phyloP scores from a whole-genome alignment of 2,329 filamentous ascomycete genomes.

The Chaetomium sp. region DNA sequence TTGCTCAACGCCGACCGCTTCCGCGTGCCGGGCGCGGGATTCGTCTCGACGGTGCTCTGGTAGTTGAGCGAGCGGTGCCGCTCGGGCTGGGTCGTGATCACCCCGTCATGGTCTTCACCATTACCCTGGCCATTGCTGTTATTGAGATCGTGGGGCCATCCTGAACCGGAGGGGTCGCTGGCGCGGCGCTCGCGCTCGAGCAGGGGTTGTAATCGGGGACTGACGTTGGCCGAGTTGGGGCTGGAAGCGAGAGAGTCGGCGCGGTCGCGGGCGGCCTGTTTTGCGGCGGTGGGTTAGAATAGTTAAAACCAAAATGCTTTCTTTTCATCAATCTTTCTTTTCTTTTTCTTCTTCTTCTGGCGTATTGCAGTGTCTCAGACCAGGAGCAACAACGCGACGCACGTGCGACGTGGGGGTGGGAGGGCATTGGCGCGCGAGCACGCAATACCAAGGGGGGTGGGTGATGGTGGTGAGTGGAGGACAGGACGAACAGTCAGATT shows the following conservation, averaged over 20 bases:
- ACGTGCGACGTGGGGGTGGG: constrained; percentile 3
- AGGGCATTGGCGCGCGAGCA: neutral
- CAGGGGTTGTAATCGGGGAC: constrained; percentile 20
- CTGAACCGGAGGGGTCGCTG: constrained; percentile 11
- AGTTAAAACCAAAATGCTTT: neutral
- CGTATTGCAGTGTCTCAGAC: no score
- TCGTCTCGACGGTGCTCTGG: constrained; percentile 18
- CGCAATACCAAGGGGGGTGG: neutral
- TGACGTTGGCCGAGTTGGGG: constrained; percentile 8
- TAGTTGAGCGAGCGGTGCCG: constrained; percentile 22
- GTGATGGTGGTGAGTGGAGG: neutral
- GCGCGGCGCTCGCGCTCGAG: constrained; percentile 12
- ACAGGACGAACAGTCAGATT: constrained; percentile 20
- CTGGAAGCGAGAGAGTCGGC: constrained; percentile 22
- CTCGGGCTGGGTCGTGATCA: constrained; percentile 20
- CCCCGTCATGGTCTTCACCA: constrained; percentile 3
- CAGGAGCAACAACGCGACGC: neutral
- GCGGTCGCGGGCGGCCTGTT: constrained; percentile 26
- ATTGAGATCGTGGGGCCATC: constrained; percentile 13
- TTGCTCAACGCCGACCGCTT: constrained; percentile 12
- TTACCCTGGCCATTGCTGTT: constrained; percentile 11
- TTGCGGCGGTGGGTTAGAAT: neutral
- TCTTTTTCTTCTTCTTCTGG: no score
- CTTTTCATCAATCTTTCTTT: no score
- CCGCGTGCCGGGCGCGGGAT: constrained; percentile 8